phyloP scores from a whole-genome alignment of 345 rosid genomes.

The Eucalyptus microcorys region DNA sequence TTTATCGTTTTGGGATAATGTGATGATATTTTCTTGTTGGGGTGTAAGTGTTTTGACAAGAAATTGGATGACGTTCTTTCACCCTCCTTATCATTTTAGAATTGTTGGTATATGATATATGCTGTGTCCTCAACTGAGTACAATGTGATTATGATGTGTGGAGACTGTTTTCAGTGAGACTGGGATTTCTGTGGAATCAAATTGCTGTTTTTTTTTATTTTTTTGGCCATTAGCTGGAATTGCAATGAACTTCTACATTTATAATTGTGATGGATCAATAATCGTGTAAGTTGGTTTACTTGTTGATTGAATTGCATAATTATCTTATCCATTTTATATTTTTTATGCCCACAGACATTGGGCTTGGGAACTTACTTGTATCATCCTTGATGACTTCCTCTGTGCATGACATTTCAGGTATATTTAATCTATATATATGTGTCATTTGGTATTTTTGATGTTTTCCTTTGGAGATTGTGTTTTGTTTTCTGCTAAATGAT shows the following conservation, averaged over 20 bases:
- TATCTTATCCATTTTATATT: neutral
- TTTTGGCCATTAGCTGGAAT: neutral
- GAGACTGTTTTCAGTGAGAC: neutral
- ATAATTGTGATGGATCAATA: neutral
- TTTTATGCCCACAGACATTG: slow-evolving; percentile 1
- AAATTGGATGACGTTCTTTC: neutral
- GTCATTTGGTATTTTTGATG: neutral
- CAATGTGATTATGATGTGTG: neutral
- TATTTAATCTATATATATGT: neutral
- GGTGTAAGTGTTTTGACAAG: neutral
- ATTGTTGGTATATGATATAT: neutral
- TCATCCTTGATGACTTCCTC: slow-evolving; percentile 43
- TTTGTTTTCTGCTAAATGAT: neutral
- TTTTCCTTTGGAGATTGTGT: neutral
- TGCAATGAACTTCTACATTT: neutral
- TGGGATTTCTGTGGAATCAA: neutral
- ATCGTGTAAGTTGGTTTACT: neutral
- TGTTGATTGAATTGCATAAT: neutral
- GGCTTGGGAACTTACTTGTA: neutral
- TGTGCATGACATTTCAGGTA: slow-evolving; percentile 42
- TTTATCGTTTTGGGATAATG: neutral
- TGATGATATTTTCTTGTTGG: neutral
- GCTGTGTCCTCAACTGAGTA: neutral
- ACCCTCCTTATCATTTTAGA: neutral
- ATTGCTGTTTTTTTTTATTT: neutral